These are phyloP conservation scores for bread wheat (Triticum aestivum) DNA, from an alignment of 176 grass and related monocot species.

Conservation along the genomic window DNA sequence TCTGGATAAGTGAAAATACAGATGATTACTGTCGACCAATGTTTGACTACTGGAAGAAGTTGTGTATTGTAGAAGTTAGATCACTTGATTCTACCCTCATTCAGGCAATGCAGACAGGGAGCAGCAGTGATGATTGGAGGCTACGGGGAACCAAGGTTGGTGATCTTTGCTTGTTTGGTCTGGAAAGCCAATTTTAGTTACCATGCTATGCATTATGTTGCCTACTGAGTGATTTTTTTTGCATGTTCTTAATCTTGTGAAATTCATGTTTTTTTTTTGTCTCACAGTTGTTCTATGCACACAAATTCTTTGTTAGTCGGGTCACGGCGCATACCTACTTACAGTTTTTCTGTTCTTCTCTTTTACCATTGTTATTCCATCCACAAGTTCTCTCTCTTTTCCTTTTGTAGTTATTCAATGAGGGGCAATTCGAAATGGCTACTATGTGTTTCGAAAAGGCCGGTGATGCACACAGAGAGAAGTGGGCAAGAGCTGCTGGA, in stretches of 20 bases:
- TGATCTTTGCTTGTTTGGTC: constrained; percentile 5
- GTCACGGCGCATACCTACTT: neutral
- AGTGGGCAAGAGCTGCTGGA: constrained; percentile 68
- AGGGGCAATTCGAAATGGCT: constrained; percentile 75
- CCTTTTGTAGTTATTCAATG: constrained; percentile 60
- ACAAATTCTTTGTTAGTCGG: neutral
- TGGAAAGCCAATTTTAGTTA: neutral
- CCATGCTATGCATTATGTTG: neutral
- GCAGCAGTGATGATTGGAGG: constrained; percentile 77
- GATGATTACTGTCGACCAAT: constrained; percentile 62
- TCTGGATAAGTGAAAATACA: constrained; percentile 83
- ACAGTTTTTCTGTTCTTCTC: neutral
- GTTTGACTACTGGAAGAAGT: constrained; percentile 86
- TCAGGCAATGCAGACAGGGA: constrained; percentile 62
- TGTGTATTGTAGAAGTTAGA: constrained; percentile 75
- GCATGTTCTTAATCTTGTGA: neutral
- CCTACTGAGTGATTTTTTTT: neutral
- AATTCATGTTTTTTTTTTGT: neutral
- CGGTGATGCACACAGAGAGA: constrained; percentile 61
- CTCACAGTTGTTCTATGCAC: neutral
- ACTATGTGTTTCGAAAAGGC: constrained; percentile 81
- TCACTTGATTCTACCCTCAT: constrained; percentile 59
- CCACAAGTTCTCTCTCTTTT: neutral
- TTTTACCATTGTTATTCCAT: neutral
- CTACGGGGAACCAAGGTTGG: constrained; percentile 66